Percentiles rank a stretch among this genome's conserved stretches.
phyloP scores from a whole-genome alignment of 1,139 yeast genomes.

The Wickerhamomyces sp. region DNA sequence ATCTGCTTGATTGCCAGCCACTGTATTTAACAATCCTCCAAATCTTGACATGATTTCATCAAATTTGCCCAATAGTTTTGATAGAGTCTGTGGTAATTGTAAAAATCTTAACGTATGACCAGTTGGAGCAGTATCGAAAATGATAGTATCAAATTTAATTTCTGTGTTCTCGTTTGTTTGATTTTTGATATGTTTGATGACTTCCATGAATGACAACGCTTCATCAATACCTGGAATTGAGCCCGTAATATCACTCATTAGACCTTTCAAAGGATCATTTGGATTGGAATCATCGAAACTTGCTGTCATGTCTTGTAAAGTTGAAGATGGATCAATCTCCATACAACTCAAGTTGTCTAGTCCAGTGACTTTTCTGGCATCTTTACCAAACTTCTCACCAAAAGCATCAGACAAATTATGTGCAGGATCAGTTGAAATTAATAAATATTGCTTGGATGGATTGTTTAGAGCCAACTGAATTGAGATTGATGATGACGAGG shows the following conservation, averaged over 20 bases:
- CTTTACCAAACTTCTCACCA: constrained; percentile 96
- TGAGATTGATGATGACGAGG: constrained; percentile 93
- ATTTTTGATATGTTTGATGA: constrained; percentile 87
- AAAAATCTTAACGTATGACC: constrained; percentile 95
- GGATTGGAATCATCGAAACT: constrained; percentile 41
- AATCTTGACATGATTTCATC: constrained; percentile 79
- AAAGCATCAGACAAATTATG: constrained; percentile 96
- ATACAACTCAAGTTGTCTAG: constrained; percentile 84
- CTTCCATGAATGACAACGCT: constrained; percentile 96
- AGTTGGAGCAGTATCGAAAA: constrained; percentile 97
- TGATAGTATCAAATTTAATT: constrained; percentile 71
- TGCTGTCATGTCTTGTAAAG: constrained; percentile 82
- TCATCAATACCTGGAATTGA: constrained; percentile 98
- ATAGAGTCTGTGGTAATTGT: constrained; percentile 88
- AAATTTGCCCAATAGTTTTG: constrained; percentile 80
- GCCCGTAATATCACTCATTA: constrained; percentile 90
- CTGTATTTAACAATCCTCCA: constrained; percentile 83
- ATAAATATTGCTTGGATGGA: constrained; percentile 73
- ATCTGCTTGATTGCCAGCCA: constrained; percentile 68
- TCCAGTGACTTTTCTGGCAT: constrained; percentile 90
- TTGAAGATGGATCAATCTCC: constrained; percentile 97
- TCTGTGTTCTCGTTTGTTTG: constrained; percentile 48
- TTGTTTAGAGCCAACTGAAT: constrained; percentile 82
- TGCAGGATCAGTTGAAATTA: constrained; percentile 97
- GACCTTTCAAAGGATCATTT: constrained; percentile 57